Conservation (phyloP, 1,284 basidiomycete species). For the Boletus subluridellus region DNA sequence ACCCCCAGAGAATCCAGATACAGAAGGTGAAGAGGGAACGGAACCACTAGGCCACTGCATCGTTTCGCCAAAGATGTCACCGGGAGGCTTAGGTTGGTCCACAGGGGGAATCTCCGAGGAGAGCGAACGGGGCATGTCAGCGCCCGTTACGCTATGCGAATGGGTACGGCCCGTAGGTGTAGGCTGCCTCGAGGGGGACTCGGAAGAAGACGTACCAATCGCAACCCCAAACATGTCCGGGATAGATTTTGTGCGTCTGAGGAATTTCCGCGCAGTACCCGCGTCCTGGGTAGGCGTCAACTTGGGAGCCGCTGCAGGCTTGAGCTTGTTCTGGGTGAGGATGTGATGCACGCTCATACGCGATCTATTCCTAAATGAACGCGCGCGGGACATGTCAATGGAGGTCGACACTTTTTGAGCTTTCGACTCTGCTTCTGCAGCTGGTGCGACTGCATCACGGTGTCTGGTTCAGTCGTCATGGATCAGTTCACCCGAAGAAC, state of each 20-base stretch:
- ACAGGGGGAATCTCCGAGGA: constrained; percentile 12
- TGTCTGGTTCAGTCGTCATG: constrained; percentile 37
- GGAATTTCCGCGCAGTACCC: constrained; percentile 29
- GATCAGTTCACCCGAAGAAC: constrained; percentile 5
- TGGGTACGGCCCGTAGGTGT: constrained; percentile 55
- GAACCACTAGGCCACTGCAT: constrained; percentile 55
- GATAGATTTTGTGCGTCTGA: constrained; percentile 67
- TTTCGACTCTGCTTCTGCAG: constrained; percentile 34
- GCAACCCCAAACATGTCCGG: constrained; percentile 51
- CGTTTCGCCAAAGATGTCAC: constrained; percentile 62
- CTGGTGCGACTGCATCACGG: constrained; percentile 55
- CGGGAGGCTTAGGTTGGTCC: constrained; percentile 24
- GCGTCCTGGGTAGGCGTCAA: constrained; percentile 17
- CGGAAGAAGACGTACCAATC: constrained; percentile 22
- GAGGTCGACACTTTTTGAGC: constrained; percentile 35
- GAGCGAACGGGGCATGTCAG: constrained; percentile 51
- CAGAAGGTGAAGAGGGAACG: constrained; percentile 38
- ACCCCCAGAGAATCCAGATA: constrained; percentile 23
- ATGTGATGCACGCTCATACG: constrained; percentile 68
- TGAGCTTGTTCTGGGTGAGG: constrained; percentile 52
- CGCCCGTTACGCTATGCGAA: constrained; percentile 73
- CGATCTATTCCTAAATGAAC: constrained; percentile 41
- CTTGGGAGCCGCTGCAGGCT: constrained; percentile 28
- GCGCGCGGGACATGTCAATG: constrained; percentile 20
- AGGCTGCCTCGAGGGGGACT: constrained; percentile 26